Evolutionary conservation across 331 rosid genomes (phyloP), one percentile per base, ranked within the genome.

Genomic region (Rhamnella rubrinervis): DNA sequence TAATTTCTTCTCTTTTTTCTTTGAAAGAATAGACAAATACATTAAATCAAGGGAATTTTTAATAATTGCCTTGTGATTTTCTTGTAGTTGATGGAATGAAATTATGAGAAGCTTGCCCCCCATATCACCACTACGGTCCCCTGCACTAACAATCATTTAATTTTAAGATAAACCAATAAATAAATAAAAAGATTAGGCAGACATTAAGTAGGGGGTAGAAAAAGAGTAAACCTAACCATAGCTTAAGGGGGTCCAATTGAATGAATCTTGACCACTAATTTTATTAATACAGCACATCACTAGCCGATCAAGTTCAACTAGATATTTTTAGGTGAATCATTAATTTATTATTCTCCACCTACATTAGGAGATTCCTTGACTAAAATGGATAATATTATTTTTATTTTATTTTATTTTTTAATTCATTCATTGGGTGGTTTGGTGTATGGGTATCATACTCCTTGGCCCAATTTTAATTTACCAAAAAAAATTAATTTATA

Each of bases 391-490:
- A 28, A 26, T 17, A 53, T 31, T 37, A 8, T 23, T 53, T 16
- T 1, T 53, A 40, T 35, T 61, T 49, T n/a, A n/a, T n/a, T n/a
- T n/a, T n/a, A n/a, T n/a, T 13, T 17, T 19, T 15, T 19, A 4
- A 53, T 56, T 25, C 31, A 63, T 47, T 17, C 38, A 70, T 50
- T 38, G 55, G 70, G 71, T 52, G 65, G 71, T 72, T 44, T 62
- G 72, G 71, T 74, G 78, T 55, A 50, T 38, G 61, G 61, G 58
- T 58, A 67, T 65, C 78, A 73, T 31, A 47, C 59, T 50, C 49
- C 14, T 66, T 12, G 72, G 40, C 63, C 23, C 66, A 66, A 56
- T 47, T 40, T 26, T 11, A 63, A 25, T 37, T 8, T 7, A 28
- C 23, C 23, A 0, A 23, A 23, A 23, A 23, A 23, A 23, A 40